Evolutionary conservation across 2,329 filamentous ascomycete species (phyloP).

Genomic region (Anthostomella pinea): DNA sequence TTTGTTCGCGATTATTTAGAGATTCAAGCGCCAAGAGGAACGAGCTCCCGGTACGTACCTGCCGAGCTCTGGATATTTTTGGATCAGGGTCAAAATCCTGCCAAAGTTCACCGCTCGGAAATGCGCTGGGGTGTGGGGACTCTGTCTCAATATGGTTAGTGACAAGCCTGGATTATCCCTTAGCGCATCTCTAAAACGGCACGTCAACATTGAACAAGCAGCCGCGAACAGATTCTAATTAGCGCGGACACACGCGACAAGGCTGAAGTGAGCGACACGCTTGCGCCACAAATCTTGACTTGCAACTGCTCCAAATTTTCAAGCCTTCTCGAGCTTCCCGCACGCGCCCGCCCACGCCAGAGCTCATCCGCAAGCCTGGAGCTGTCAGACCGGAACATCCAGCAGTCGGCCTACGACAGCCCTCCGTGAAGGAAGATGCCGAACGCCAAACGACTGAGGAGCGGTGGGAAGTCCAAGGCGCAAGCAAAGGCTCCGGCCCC

Average conservation of each 20-base stretch:
- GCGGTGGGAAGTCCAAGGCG: slow-evolving; percentile 43
- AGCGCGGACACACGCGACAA: slow-evolving; percentile 22
- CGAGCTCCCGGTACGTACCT: too few species aligned
- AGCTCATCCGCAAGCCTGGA: slow-evolving; percentile 7
- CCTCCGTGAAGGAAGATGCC: slow-evolving; percentile 43
- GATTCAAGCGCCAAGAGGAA: too few species aligned
- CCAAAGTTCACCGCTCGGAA: slow-evolving; percentile 4
- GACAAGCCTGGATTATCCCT: too few species aligned
- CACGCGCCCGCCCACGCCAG: slow-evolving; percentile 5
- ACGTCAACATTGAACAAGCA: too few species aligned
- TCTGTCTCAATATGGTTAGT: too few species aligned
- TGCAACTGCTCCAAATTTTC: not conserved
- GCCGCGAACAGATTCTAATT: too few species aligned
- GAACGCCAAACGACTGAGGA: slow-evolving; percentile 58
- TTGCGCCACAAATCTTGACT: slow-evolving; percentile 16
- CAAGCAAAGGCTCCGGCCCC: slow-evolving; percentile 41
- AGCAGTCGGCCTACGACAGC: slow-evolving; percentile 10
- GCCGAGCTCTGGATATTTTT: too few species aligned
- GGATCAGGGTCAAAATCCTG: too few species aligned
- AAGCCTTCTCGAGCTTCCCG: not conserved
- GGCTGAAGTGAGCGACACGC: slow-evolving; percentile 21
- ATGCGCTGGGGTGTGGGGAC: slow-evolving; percentile 1
- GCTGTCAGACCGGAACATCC: slow-evolving; percentile 14
- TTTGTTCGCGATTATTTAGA: slow-evolving; percentile 4
- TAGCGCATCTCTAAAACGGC: too few species aligned